Conservation (phyloP, 192 early-diverging fungal genomes). For the Podila verticillata region DNA sequence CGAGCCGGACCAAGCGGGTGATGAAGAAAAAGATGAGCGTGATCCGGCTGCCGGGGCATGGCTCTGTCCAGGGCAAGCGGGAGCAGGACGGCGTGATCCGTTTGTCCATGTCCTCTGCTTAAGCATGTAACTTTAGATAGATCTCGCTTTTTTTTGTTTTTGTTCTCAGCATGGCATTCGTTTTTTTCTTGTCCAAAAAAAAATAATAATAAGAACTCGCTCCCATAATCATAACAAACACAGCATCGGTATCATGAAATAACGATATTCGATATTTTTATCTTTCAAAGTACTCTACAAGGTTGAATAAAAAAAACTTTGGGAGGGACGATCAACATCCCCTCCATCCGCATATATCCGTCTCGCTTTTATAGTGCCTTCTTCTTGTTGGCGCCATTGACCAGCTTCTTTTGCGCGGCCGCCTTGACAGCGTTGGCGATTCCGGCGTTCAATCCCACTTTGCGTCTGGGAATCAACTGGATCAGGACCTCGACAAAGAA, state of each 20-base stretch:
- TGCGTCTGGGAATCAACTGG: conserved; percentile 41
- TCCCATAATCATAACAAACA: no score
- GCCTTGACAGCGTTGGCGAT: not conserved
- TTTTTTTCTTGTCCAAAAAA: not conserved
- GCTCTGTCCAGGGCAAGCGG: conserved; percentile 30
- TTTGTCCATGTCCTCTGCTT: conserved; percentile 21
- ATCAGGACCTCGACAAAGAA: conserved; percentile 49
- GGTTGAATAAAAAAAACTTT: no score
- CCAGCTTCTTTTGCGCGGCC: not conserved
- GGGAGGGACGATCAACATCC: no score
- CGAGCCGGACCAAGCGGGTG: conserved; percentile 28
- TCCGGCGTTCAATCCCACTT: not conserved
- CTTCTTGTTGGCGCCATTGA: not conserved
- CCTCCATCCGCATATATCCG: no score
- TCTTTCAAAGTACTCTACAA: no score
- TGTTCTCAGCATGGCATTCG: not conserved
- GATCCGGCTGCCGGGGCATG: conserved; percentile 31
- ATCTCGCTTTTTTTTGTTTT: not conserved
- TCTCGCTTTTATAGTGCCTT: conserved; percentile 3
- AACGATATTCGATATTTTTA: no score
- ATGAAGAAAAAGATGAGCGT: conserved; percentile 56
- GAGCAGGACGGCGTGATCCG: conserved; percentile 31
- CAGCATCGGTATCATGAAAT: no score
- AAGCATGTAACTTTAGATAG: not conserved
- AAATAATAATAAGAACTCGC: not conserved